Evolutionary conservation across 2,329 filamentous ascomycete species (phyloP).

Genomic region (Fusarium hostae): DNA sequence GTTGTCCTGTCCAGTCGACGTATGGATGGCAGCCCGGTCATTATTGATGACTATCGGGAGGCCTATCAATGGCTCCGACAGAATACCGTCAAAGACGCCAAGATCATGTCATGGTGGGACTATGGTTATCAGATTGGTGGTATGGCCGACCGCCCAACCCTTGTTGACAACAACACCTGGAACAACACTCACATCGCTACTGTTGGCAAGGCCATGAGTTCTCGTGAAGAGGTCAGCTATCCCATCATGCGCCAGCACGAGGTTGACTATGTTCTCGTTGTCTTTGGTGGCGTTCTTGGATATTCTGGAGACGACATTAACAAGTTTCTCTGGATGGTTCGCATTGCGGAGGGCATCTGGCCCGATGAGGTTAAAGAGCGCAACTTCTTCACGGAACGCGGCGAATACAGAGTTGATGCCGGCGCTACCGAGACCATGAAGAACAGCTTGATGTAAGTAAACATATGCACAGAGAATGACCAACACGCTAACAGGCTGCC

Average conservation of each 20-base stretch:
- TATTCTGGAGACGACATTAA: conserved; percentile 99
- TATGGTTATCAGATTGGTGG: conserved; percentile 99
- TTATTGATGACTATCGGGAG: conserved; percentile 99
- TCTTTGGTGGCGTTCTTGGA: conserved; percentile 94
- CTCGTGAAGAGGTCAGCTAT: conserved; percentile 96
- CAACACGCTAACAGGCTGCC: conserved; percentile 22
- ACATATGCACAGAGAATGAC: not conserved
- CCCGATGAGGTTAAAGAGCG: conserved; percentile 99
- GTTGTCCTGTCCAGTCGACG: conserved; percentile 93
- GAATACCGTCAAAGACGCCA: conserved; percentile 93
- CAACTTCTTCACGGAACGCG: conserved; percentile 91
- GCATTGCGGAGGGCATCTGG: conserved; percentile 99
- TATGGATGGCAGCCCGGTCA: conserved; percentile 95
- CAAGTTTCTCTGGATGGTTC: conserved; percentile 99
- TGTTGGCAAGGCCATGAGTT: conserved; percentile 98
- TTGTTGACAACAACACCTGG: conserved; percentile 99
- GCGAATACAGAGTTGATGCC: conserved; percentile 95
- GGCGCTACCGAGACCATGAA: conserved; percentile 96
- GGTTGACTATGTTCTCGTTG: conserved; percentile 97
- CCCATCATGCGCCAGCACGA: conserved; percentile 98
- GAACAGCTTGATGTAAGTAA: conserved; percentile 95
- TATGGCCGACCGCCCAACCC: conserved; percentile 96
- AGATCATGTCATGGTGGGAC: conserved; percentile 99
- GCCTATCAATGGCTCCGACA: conserved; percentile 99
- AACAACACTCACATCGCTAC: conserved; percentile 99